Evolutionary conservation across 352 stramenopile species (phyloP).

Genomic region (Pythium scleroteichum): DNA sequence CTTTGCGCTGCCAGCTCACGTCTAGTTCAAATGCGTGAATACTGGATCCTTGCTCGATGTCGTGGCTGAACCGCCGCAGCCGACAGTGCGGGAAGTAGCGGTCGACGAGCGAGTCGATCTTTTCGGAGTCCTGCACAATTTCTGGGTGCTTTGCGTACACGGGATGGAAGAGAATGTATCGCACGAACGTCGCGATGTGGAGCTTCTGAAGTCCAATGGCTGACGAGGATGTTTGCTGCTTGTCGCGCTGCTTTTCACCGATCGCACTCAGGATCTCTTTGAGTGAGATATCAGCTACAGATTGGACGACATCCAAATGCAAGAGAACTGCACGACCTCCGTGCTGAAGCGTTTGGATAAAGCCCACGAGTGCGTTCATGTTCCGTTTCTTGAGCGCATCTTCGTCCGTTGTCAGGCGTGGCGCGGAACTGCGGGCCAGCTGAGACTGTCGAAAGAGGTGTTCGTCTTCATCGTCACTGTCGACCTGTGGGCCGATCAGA

Average conservation of each 20-base stretch:
- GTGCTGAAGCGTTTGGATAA: slow-evolving; percentile 54
- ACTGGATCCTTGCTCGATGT: slow-evolving; percentile 32
- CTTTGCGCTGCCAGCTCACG: slow-evolving; percentile 23
- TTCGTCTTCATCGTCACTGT: slow-evolving; percentile 23
- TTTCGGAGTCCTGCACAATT: slow-evolving; percentile 27
- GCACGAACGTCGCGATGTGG: slow-evolving; percentile 61
- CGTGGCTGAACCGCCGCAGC: slow-evolving; percentile 62
- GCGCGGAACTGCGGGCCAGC: not conserved
- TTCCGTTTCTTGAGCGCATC: slow-evolving; percentile 39
- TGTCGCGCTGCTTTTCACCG: slow-evolving; percentile 58
- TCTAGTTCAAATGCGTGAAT: slow-evolving; percentile 21
- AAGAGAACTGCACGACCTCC: slow-evolving; percentile 61
- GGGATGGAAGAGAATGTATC: slow-evolving; percentile 76
- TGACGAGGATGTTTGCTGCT: slow-evolving; percentile 19
- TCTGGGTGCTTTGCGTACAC: slow-evolving; percentile 62
- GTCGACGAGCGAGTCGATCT: slow-evolving; percentile 59
- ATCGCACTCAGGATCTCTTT: slow-evolving; percentile 56
- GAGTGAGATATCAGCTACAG: slow-evolving; percentile 40
- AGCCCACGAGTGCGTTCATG: slow-evolving; percentile 40
- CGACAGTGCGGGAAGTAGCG: slow-evolving; percentile 74
- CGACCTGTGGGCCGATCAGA: slow-evolving; percentile 39
- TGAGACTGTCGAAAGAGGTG: slow-evolving; percentile 6
- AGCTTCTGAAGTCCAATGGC: slow-evolving; percentile 43
- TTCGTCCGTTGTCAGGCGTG: slow-evolving; percentile 20
- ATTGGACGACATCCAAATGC: slow-evolving; percentile 53